These are phyloP conservation scores for Mucor irregularis DNA, from an alignment of 371 early-diverging fungal species.

Conservation along the genomic window DNA sequence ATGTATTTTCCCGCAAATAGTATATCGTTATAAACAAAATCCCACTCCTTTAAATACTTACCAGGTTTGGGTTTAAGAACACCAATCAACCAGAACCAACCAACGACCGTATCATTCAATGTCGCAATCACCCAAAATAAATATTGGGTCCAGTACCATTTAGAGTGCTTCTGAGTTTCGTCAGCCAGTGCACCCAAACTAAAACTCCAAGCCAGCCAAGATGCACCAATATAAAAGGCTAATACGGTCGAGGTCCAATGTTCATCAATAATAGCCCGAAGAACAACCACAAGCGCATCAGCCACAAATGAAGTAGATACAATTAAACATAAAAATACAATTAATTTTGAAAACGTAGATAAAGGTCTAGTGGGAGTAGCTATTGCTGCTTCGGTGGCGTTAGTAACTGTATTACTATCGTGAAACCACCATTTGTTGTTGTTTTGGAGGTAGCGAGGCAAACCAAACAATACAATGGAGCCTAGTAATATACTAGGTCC, in stretches of 20 bases:
- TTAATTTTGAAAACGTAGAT: constrained; percentile 27
- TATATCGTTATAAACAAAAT: not conserved
- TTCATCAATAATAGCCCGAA: constrained; percentile 29
- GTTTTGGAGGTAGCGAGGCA: constrained; percentile 30
- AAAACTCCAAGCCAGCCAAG: constrained; percentile 35
- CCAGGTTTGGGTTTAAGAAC: constrained; percentile 29
- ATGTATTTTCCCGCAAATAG: not conserved
- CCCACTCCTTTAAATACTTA: constrained; percentile 6
- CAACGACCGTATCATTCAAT: constrained; percentile 33
- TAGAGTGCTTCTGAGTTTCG: constrained; percentile 30
- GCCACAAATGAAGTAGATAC: constrained; percentile 27
- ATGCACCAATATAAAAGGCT: constrained; percentile 31
- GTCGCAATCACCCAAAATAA: constrained; percentile 31
- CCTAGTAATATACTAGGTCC: constrained; percentile 30
- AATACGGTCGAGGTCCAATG: constrained; percentile 35
- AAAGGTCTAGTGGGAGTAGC: constrained; percentile 10
- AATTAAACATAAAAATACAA: constrained; percentile 21
- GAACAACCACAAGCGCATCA: constrained; percentile 33
- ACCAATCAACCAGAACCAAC: constrained; percentile 41
- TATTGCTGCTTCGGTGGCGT: no score
- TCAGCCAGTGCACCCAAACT: constrained; percentile 19
- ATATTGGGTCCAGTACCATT: constrained; percentile 44
- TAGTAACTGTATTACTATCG: not conserved
- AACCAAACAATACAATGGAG: constrained; percentile 23
- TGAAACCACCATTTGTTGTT: constrained; percentile 1